Base-by-base conservation (phyloP, 768 basidiomycete species). In the Pleurotus platypus region DNA sequence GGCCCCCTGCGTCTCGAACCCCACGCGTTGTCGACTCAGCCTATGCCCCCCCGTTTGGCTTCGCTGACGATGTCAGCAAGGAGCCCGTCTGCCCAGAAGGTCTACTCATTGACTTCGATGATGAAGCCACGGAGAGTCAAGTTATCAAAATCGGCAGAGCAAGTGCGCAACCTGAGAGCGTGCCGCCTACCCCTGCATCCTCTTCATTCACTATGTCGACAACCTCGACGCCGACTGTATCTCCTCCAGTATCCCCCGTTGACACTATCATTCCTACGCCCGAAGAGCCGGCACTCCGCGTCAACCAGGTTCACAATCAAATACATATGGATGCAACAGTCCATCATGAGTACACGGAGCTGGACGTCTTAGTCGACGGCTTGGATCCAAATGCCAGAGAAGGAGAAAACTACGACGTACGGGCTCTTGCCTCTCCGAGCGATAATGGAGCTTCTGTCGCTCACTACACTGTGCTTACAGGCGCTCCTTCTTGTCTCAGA, bases 381-480 rank as follows among this genome's bases (percentile, higher is more conserved):
- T 65, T 89, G n/a, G 78, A 79, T 18, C 76, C 78, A 16, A 72
- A 75, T 37, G 66, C 63, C 4, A 69, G 64, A 47, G 76, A 81
- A 61, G 83, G 83, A 15, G 64, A 75, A 13, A 75, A 85, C 63
- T 87, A 87, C 68, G 87, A 90, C 68, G 89, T 88, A 69, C 76
- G 84, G 73, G 62, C 12, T 59, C 59, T 58, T 49, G 57, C 59
- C 63, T 48, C 58, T 58, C 60, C 62, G 62, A 59, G 63, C 55
- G 53, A 30, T 49, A 48, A 50, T 22, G 50, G 20, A 27, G 46
- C 58, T 54, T 62, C 59, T 62, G 62, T 61, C 27, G 37, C 49
- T 22, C 55, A 24, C 38, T 22, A 39, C 18, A 49, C 39, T 58
- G 27, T 53, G 26, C 42, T 46, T 58, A 46, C 65, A 86, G 86